Evolutionary conservation across 768 basidiomycete genomes (phyloP), one percentile per base, ranked within the genome.

Genomic region (Sarcodon aspratus): DNA sequence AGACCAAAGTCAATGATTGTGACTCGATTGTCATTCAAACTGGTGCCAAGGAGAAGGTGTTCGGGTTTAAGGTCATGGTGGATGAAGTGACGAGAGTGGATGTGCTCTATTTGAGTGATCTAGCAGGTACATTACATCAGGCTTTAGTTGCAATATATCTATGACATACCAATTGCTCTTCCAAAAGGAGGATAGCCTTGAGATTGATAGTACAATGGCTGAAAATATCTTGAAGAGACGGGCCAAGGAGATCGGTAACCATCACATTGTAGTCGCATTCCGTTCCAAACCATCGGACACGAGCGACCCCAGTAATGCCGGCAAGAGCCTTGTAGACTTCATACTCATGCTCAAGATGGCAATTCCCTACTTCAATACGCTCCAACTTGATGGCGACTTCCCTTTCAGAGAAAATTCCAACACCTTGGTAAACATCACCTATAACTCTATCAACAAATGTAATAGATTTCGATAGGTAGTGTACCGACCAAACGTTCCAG

Each of bases 311-410:
- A 49, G 98, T 95, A 55, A 96, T 96, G 49, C 96, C 96, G 15
- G 96, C 95, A 46, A 99, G 80, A n/a, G 91, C 92, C 81, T 97
- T 98, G 71, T 85, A 86, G 45, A 89, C 87, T 66, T 88, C 86
- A 55, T 83, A 85, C 69, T 99, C 95, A 63, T 99, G 98, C 67
- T 99, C 96, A 60, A 99, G 85, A 69, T 99, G 96, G n/a, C 95
- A 96, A 58, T 99, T 96, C 69, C 98, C 98, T 57, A 96, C 96
- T 69, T 99, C 98, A 67, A 98, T 91, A 1, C 94, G 97, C 70
- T 99, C 96, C 59, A 99, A 89, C 71, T 99, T 99, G 78, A 99
- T 99, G 63, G 93, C 96, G 52, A 98, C 95, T 65, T 98, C 96
- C 66, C 98, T 95, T 21, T 94, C 95, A n/a, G 95, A 97, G 64